Percentiles rank a stretch among this genome's conserved stretches.
phyloP scores from a whole-genome alignment of 1,284 basidiomycete species.

The Pulveroboletus ridleyi region DNA sequence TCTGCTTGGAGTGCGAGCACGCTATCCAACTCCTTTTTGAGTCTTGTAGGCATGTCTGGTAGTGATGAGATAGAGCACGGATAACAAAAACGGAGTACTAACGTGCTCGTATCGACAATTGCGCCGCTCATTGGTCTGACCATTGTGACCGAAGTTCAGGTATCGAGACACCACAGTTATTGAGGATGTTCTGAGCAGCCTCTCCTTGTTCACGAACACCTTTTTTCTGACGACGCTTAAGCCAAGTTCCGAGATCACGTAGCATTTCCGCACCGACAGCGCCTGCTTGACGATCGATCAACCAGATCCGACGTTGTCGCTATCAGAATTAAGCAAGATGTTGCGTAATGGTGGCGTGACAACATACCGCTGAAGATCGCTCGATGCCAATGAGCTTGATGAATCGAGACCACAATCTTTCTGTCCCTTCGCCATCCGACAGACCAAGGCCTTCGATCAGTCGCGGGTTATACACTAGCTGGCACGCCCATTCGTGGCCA shows the following conservation, averaged over 20 bases:
- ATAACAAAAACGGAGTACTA: constrained; percentile 6
- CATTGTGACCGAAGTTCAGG: constrained; percentile 38
- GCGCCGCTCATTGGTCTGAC: constrained; percentile 35
- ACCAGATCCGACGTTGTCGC: no score
- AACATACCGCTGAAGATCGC: no score
- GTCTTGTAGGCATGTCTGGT: constrained; percentile 40
- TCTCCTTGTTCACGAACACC: constrained; percentile 24
- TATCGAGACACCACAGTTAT: constrained; percentile 17
- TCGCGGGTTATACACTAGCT: no score
- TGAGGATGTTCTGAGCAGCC: constrained; percentile 19
- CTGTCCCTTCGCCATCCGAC: no score
- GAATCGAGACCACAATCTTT: no score
- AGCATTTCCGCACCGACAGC: constrained; percentile 28
- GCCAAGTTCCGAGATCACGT: constrained; percentile 38
- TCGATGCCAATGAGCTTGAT: no score
- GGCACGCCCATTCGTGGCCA: no score
- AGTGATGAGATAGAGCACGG: neutral
- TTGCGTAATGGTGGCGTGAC: no score
- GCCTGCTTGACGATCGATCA: constrained; percentile 34
- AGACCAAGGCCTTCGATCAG: no score
- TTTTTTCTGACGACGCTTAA: constrained; percentile 22
- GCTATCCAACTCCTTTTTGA: constrained; percentile 32
- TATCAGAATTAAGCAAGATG: no score
- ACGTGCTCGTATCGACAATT: constrained; percentile 41
- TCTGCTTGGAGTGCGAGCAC: constrained; percentile 42